Evolutionary conservation across 2,329 filamentous ascomycete genomes (phyloP), one percentile per base, ranked within the genome.

Genomic region (Chaetothyriales sp.): DNA sequence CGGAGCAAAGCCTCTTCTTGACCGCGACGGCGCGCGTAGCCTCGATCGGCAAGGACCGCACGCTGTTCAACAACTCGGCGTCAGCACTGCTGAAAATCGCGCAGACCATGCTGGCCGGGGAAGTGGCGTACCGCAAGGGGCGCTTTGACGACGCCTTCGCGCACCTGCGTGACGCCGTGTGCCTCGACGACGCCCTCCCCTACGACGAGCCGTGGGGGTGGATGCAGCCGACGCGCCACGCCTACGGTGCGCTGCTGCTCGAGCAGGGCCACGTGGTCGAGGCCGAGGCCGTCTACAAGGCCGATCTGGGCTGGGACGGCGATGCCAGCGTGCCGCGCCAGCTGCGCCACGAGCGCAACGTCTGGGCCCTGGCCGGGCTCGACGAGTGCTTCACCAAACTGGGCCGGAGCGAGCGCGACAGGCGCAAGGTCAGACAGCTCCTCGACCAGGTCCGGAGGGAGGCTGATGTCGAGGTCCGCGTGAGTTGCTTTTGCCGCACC

Each of bases 161-260:
- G 2, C 72, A 77, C 49, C 69, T 89, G 2, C 73, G 75, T 1
- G 69, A 69, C 9, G 75, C 82, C 0, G 78, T 85, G 19, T 62
- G 67, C 1, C 71, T 77, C 2, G 81, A 86, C 56, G 82, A 85
- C 59, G 66, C 64, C 0, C 71, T 88, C 25, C 79, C 78, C 0
- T 88, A 85, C 55, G 81, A 83, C 47, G 85, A 89, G 63, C 85
- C 85, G 0, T 87, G 83, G 83, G 82, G 81, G 0, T 88, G 84
- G 83, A 86, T 88, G 83, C 81, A 85, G 62, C 84, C 84, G 0
- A 77, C 79, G 0, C 72, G 83, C 2, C 84, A 88, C 64, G 83
- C 83, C 0, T 82, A 82, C 48, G 83, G 80, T 1, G 84, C 83
- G 0, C 69, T 89, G 2, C 63, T 86, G 28, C 70, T 86, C 10